Base-by-base conservation (phyloP, 2,329 filamentous ascomycete genomes). In the Verticillium longisporum region DNA sequence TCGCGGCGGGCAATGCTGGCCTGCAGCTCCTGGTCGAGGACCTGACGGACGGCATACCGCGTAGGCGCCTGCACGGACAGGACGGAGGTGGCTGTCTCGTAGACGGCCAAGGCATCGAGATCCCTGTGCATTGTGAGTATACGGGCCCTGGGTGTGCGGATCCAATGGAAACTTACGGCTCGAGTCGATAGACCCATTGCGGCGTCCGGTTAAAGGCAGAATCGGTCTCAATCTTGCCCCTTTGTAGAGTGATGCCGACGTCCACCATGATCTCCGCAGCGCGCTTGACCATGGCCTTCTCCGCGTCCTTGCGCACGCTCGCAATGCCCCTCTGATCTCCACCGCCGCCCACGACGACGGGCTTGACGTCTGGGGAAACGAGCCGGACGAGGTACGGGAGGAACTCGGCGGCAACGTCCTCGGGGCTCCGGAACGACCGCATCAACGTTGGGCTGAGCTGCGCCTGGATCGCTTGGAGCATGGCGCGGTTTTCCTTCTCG, bases 31-130 rank as follows among this genome's bases (percentile, higher is more conserved):
- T 95, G 91, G 69, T 97, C 92, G 1, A 99, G 82, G 9, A 97
- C 93, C 73, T 97, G 94, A 26, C 95, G 88, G 6, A 99, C 89
- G 1, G 94, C 94, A 70, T 92, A 99, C n/a, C 95, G 86, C 0
- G 91, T 91, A 0, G 91, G 92, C 1, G 86, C 87, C 10, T 85
- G 83, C 2, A 84, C 83, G 41, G 81, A 77, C 15, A 84, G 76
- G 4, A 81, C 76, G 4, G 85, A 77, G 2, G 81, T 76, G 7
- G 82, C 84, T 0, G 91, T 91, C 66, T 91, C 87, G 67, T 91
- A 98, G 0, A 83, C 83, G 1, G 89, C 82, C 0, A 98, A 81
- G 9, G 83, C 80, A 73, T 99, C 95, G n/a, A 99, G 81, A 61
- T 86, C 81, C 55, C 83, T 86, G 53, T 32, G 15, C 2, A n/a